These are phyloP conservation scores for Rhodotorula toruloides DNA, from an alignment of 768 basidiomycete genomes.

Conservation along the genomic window DNA sequence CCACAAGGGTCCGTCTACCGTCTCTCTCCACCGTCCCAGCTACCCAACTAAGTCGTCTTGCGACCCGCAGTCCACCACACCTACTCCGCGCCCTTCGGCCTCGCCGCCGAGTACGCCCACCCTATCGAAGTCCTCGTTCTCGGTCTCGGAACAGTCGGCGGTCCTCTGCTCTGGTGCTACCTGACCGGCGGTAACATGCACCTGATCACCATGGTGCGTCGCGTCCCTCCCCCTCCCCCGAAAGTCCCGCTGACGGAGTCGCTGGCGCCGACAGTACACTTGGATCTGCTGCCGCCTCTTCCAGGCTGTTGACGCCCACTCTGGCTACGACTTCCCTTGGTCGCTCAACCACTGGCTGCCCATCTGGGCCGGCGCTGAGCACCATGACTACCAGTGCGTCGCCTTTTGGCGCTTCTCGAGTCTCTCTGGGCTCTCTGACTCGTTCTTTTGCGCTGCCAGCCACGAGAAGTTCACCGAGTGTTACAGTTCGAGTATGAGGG, in stretches of 20 bases:
- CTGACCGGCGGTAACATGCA: constrained; percentile 54
- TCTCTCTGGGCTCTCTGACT: neutral
- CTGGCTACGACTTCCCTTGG: constrained; percentile 98
- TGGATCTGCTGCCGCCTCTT: constrained; percentile 92
- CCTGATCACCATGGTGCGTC: constrained; percentile 65
- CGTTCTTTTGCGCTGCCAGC: neutral
- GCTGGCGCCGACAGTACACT: constrained; percentile 52
- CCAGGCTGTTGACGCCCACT: constrained; percentile 96
- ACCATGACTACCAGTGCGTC: constrained; percentile 52
- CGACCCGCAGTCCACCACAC: constrained; percentile 99
- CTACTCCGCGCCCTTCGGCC: constrained; percentile 91
- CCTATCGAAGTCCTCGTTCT: constrained; percentile 94
- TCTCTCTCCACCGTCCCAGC: neutral
- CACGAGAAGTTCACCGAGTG: constrained; percentile 76
- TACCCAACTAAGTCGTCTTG: no score
- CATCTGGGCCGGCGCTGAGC: constrained; percentile 74
- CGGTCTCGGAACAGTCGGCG: constrained; percentile 81
- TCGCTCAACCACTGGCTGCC: constrained; percentile 84
- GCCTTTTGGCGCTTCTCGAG: no score
- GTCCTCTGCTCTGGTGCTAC: constrained; percentile 71
- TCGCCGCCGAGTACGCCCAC: constrained; percentile 97
- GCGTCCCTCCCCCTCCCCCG: neutral
- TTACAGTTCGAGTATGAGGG: constrained; percentile 43
- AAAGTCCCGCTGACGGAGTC: no score
- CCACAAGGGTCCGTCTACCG: constrained; percentile 34